Percentiles rank a stretch among this genome's conserved stretches.
Conservation (phyloP, 352 stramenopile genomes). For the Phytophthora hybrid region DNA sequence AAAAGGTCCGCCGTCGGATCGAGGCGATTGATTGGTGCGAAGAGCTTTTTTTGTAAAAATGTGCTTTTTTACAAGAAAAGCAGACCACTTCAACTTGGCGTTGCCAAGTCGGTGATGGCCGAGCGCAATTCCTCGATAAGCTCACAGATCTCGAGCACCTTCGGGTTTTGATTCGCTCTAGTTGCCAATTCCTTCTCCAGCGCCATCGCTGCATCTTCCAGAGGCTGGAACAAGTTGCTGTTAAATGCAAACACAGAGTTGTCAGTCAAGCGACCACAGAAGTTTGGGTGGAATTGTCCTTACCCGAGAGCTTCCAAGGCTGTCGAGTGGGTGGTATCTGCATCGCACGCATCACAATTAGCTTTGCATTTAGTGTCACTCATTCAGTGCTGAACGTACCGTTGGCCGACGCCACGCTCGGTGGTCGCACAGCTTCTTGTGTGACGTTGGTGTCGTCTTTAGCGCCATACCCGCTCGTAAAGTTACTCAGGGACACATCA, state of each 20-base stretch:
- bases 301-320: conserved; percentile 13
- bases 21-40: neutral
- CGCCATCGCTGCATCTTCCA: neutral
- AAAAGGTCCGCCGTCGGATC: conserved; percentile 29
- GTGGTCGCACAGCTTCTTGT: conserved; percentile 8
- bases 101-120: conserved; percentile 5
- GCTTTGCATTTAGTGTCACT: neutral
- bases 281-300: neutral
- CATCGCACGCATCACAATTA: neutral
- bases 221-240: neutral
- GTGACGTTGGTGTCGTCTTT: conserved; percentile 3
- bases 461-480: conserved; percentile 31
- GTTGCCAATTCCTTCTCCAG: neutral
- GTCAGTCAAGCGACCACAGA: neutral
- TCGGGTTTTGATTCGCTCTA: conserved; percentile 23
- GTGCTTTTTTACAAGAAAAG: conserved; percentile 4
- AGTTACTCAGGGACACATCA: conserved; percentile 48
- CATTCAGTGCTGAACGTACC: neutral
- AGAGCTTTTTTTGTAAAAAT: neutral
- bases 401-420: neutral
- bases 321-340: neutral
- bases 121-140: conserved; percentile 49
- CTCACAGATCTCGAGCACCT: conserved; percentile 53
- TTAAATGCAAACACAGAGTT: neutral
- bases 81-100: conserved; percentile 13